phyloP scores from a whole-genome alignment of 805 yeast species.

The Pichia nanzhaoensis region DNA sequence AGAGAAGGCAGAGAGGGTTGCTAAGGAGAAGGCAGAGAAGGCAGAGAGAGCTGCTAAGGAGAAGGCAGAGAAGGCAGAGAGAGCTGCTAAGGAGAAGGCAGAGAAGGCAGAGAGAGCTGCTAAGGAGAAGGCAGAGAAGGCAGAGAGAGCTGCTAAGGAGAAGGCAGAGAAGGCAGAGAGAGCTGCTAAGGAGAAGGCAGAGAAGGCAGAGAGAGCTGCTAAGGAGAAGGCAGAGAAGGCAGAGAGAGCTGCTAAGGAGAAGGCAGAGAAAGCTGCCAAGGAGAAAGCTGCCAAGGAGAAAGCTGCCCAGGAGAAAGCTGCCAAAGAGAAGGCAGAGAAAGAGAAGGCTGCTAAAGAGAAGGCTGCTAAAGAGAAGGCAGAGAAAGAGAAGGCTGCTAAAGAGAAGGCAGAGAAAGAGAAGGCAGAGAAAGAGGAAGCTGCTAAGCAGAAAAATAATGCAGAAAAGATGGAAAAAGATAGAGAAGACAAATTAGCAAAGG shows the following conservation, averaged over 20 bases:
- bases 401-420: slow-evolving; percentile 1
- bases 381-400: slow-evolving; percentile 4
- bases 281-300: too few species aligned
- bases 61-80: slow-evolving; percentile 7
- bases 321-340: neutral
- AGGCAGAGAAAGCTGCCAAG: too few species aligned
- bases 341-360: slow-evolving; percentile 1
- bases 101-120: slow-evolving; percentile 1
- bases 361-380: slow-evolving; percentile 3
- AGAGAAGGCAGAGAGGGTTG: neutral
- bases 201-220: too few species aligned
- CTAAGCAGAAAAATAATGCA: too few species aligned
- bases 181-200: neutral
- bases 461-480: neutral
- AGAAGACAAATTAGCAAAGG: neutral
- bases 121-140: neutral
- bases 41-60: slow-evolving; percentile 4
- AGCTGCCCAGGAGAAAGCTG: too few species aligned
- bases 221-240: too few species aligned
- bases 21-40: slow-evolving; percentile 1
- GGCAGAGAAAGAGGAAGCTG: neutral
- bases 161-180: neutral
- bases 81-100: slow-evolving; percentile 1
- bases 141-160: neutral
- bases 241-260: too few species aligned